These are phyloP conservation scores for Candida sojae DNA, from an alignment of 1,139 yeast genomes.

Conservation along the genomic window DNA sequence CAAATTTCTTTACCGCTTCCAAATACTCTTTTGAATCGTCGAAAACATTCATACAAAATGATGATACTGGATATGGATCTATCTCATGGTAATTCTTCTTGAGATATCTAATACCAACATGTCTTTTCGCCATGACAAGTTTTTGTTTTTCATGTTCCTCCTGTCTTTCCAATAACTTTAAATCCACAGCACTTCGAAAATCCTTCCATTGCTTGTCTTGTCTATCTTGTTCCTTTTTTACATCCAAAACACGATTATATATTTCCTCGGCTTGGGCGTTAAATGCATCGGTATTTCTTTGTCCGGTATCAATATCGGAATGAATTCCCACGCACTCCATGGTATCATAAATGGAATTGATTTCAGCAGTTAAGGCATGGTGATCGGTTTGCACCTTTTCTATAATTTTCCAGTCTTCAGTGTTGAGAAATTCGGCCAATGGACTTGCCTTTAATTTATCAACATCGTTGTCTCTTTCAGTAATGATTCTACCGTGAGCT, in stretches of 20 bases:
- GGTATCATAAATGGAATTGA: no score
- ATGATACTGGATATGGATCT: constrained; percentile 17
- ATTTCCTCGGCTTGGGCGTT: no score
- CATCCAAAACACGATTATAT: constrained; percentile 16
- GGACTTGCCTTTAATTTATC: no score
- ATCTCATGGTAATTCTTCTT: constrained; percentile 16
- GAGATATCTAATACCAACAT: constrained; percentile 8
- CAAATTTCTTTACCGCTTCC: constrained; percentile 20
- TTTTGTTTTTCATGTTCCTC: constrained; percentile 4
- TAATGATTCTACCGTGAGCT: constrained; percentile 25
- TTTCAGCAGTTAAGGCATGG: no score
- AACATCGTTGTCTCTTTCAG: constrained; percentile 5
- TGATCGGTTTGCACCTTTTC: no score
- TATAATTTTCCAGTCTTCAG: no score
- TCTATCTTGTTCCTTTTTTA: constrained; percentile 32
- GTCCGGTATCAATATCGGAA: no score
- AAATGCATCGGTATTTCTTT: no score
- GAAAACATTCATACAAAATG: constrained; percentile 19
- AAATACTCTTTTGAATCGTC: constrained; percentile 15
- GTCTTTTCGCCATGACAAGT: constrained; percentile 4
- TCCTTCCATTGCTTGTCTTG: constrained; percentile 26
- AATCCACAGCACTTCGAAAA: constrained; percentile 3
- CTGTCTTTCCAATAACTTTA: constrained; percentile 3
- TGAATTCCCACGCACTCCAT: no score
- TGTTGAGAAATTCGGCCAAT: no score